Base-by-base conservation (phyloP, 768 basidiomycete genomes). In the Termitomyces sp. region DNA sequence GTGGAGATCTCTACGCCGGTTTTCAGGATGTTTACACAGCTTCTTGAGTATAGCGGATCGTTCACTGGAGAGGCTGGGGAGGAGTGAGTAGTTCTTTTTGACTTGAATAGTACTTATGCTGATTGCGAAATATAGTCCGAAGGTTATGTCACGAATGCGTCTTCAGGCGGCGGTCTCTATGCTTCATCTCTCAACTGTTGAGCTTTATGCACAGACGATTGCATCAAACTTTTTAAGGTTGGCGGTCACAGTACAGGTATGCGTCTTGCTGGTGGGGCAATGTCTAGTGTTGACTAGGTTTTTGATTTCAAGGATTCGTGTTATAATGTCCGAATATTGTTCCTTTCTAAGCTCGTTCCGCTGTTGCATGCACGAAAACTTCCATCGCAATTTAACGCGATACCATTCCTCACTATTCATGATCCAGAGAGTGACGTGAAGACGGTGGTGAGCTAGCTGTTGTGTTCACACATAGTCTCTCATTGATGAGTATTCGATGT, bases 381-480 rank as follows among this genome's bases (percentile, higher is more conserved):
- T 2, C 81, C 86, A 15, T 73, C 88, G 1, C 81, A 85, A 20
- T 96, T 88, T 76, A 93, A 95, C 69, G 77, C 91, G 49, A 84
- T 97, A 60, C 89, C 92, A 5, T 94, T 97, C 77, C 75, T 99
- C 49, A 88, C 91, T 0, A 89, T 95, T 0, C 88, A 93, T 67
- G 97, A 99, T 72, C 96, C 96, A 0, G 96, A 98, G 63, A 72
- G 73, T 29, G 96, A 98, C 61, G 82, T 95, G 34, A 87, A 85
- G 65, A 73, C 72, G 32, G 79, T 84, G 75, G 94, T 91, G 59
- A 65, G 83, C 65, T n/a, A 17, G n/a, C 1, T 34, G 1, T 15
- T 10, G 47, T n/a, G 57, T 43, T 49, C 11, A 17, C 43, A 29
- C 1, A n/a, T 20, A 20, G 31, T 20, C n/a, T 32, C 11, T 10